A percentile compares a stretch with the other conserved stretches of the same genome.
phyloP scores from a whole-genome alignment of 2,329 filamentous ascomycete genomes.

The Neonectria sp. region DNA sequence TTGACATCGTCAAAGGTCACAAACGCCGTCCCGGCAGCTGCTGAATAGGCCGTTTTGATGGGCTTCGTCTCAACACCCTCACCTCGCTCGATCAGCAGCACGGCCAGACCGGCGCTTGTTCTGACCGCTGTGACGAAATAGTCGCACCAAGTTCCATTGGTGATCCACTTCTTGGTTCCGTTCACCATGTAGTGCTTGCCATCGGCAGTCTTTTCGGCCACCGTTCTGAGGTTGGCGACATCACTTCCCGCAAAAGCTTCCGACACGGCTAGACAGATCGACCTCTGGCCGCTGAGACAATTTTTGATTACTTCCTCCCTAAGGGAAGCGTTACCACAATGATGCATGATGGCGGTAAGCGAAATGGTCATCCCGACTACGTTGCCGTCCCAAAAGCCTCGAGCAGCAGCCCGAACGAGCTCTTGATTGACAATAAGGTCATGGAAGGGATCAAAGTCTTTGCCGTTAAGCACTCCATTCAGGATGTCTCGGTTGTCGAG shows the following conservation, averaged over 20 bases:
- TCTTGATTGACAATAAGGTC: slow-evolving; percentile 85
- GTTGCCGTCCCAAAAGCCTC: slow-evolving; percentile 89
- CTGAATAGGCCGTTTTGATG: slow-evolving; percentile 87
- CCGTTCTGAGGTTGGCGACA: slow-evolving; percentile 86
- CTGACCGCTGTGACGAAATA: slow-evolving; percentile 88
- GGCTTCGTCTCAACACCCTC: slow-evolving; percentile 82
- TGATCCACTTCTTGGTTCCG: slow-evolving; percentile 89
- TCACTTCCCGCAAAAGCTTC: slow-evolving; percentile 88
- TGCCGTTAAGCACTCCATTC: slow-evolving; percentile 78
- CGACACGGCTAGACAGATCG: slow-evolving; percentile 89
- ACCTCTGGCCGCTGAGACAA: slow-evolving; percentile 85
- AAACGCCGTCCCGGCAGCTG: slow-evolving; percentile 82
- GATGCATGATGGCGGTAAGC: slow-evolving; percentile 84
- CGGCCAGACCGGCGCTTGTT: slow-evolving; percentile 84
- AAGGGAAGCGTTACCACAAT: slow-evolving; percentile 76
- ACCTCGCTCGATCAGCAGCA: slow-evolving; percentile 80
- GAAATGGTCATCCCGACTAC: slow-evolving; percentile 90
- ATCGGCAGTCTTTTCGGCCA: slow-evolving; percentile 81
- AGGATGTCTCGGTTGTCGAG: slow-evolving; percentile 80
- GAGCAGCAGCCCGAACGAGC: slow-evolving; percentile 76
- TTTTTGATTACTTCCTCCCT: slow-evolving; percentile 78
- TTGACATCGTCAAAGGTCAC: slow-evolving; percentile 90
- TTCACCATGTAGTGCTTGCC: slow-evolving; percentile 81
- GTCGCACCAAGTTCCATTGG: slow-evolving; percentile 83
- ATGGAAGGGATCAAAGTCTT: slow-evolving; percentile 91